Percentiles rank a stretch among this genome's conserved stretches.
Conservation (phyloP, 1,284 basidiomycete genomes). For the Moesziomyces antarcticus region DNA sequence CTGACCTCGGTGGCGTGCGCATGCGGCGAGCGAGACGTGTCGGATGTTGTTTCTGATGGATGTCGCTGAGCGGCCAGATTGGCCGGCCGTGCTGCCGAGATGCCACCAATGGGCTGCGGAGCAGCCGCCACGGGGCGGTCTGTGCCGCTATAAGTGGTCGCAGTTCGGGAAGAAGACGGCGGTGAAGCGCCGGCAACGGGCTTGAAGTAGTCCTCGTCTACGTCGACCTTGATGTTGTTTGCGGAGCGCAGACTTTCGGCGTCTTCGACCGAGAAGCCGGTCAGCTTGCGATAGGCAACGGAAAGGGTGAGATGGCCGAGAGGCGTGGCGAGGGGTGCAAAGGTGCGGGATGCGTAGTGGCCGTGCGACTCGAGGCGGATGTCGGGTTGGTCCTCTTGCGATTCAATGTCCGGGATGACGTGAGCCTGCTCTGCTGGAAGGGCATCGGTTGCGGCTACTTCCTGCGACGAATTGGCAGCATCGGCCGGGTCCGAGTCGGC, state of each 20-base stretch:
- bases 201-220: slow-evolving; percentile 59
- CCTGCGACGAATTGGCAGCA: not conserved
- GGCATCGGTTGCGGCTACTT: slow-evolving; percentile 9
- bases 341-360: slow-evolving; percentile 20
- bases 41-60: slow-evolving; percentile 10
- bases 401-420: not conserved
- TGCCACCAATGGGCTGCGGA: slow-evolving; percentile 37
- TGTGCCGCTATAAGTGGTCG: too few species aligned
- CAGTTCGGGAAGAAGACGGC: not conserved
- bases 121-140: not conserved
- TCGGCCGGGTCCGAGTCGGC: not conserved
- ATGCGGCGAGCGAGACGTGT: not conserved
- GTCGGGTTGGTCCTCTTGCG: not conserved
- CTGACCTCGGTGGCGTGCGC: slow-evolving; percentile 3
- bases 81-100: slow-evolving; percentile 37
- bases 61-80: slow-evolving; percentile 19
- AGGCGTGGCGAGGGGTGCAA: slow-evolving; percentile 29
- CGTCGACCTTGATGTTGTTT: slow-evolving; percentile 33
- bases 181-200: slow-evolving; percentile 8
- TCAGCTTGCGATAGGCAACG: slow-evolving; percentile 46
- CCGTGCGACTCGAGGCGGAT: not conserved
- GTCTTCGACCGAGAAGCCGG: slow-evolving; percentile 47
- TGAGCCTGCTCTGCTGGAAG: slow-evolving; percentile 9
- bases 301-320: slow-evolving; percentile 39
- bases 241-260: slow-evolving; percentile 19